phyloP scores from a whole-genome alignment of 257 asterid genomes.

The Rhazya stricta region DNA sequence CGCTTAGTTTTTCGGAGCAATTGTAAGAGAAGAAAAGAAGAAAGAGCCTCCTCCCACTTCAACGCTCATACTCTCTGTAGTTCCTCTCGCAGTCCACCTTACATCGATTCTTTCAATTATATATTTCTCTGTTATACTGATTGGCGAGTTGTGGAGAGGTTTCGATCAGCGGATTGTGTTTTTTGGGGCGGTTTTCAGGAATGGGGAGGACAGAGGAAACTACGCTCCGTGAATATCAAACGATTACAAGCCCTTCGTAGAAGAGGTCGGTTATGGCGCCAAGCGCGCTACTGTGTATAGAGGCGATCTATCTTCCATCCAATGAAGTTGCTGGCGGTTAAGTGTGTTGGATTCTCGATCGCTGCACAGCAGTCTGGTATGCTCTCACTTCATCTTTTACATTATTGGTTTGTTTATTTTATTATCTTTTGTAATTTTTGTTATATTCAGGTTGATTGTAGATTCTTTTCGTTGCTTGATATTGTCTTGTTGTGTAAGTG shows the following conservation, averaged over 20 bases:
- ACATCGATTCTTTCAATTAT: not conserved
- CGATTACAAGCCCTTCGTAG: constrained; percentile 79
- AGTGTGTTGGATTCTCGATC: constrained; percentile 99
- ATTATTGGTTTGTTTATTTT: not conserved
- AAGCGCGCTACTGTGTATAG: constrained; percentile 89
- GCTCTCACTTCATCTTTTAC: constrained; percentile 15
- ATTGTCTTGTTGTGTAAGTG: not conserved
- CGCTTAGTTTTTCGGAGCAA: constrained; percentile 29
- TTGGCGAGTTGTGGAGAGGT: not conserved
- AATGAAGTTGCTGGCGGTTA: constrained; percentile 89
- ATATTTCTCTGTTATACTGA: not conserved
- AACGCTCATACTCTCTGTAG: not conserved
- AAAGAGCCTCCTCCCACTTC: not conserved
- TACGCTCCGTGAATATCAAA: constrained; percentile 61
- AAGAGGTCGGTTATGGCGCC: constrained; percentile 94
- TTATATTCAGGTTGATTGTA: not conserved
- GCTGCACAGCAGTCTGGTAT: constrained; percentile 95
- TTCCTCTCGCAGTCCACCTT: not conserved
- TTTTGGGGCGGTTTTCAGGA: constrained; percentile 3
- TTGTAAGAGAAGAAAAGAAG: constrained; percentile 1
- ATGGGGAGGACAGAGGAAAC: constrained; percentile 38
- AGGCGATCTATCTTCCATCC: constrained; percentile 82
- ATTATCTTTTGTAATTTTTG: constrained; percentile 1
- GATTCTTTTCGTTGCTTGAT: not conserved
- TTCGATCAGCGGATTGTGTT: constrained; percentile 17